These are phyloP conservation scores for Coemansia sp. DNA, from an alignment of 192 early-diverging fungal genomes.

Conservation along the genomic window DNA sequence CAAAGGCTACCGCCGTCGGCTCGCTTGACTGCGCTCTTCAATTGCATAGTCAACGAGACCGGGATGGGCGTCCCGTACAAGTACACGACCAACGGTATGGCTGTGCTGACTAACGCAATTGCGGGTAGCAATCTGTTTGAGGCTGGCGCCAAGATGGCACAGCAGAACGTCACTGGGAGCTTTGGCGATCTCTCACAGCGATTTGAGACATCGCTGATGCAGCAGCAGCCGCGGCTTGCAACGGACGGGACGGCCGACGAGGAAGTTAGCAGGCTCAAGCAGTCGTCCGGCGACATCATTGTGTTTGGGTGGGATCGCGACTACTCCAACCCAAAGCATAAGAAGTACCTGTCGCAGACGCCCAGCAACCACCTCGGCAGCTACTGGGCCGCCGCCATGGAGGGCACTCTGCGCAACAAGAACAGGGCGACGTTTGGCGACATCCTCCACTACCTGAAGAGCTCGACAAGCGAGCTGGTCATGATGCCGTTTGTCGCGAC, in stretches of 20 bases:
- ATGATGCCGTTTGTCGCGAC: slow-evolving; percentile 54
- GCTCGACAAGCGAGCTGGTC: slow-evolving; percentile 20
- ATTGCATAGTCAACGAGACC: slow-evolving; percentile 69
- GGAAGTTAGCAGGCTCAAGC: slow-evolving; percentile 17
- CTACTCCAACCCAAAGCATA: slow-evolving; percentile 66
- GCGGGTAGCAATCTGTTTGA: slow-evolving; percentile 45
- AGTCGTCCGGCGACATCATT: slow-evolving; percentile 43
- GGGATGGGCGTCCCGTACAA: slow-evolving; percentile 62
- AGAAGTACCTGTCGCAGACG: slow-evolving; percentile 67
- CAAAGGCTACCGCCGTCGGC: slow-evolving; percentile 63
- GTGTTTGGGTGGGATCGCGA: slow-evolving; percentile 70
- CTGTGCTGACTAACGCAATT: slow-evolving; percentile 40
- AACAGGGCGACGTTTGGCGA: slow-evolving; percentile 49
- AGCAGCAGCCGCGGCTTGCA: slow-evolving; percentile 11
- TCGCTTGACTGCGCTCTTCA: slow-evolving; percentile 71
- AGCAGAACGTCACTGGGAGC: slow-evolving; percentile 21
- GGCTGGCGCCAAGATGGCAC: slow-evolving; percentile 10
- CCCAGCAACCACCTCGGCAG: slow-evolving; percentile 59
- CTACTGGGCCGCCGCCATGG: slow-evolving; percentile 67
- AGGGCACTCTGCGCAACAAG: slow-evolving; percentile 44
- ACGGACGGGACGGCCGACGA: slow-evolving; percentile 10
- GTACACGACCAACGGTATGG: slow-evolving; percentile 44
- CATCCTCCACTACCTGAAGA: slow-evolving; percentile 48
- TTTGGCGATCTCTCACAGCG: slow-evolving; percentile 41
- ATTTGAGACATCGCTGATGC: slow-evolving; percentile 25